Evolutionary conservation across 768 basidiomycete species (phyloP).

Genomic region (Gymnopilus junonius): DNA sequence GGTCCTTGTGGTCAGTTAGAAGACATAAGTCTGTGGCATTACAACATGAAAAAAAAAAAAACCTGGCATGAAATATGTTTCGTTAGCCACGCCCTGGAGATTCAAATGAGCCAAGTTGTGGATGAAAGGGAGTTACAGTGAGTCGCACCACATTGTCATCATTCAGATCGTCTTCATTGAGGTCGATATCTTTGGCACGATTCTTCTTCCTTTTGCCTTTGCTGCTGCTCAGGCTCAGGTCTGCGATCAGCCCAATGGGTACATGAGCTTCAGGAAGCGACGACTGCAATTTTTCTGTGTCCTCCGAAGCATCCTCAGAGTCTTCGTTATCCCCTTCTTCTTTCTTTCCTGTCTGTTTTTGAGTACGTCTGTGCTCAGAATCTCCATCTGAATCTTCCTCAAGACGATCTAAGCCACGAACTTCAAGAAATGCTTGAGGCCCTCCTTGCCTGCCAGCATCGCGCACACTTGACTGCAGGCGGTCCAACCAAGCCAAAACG

Average conservation of each 20-base stretch:
- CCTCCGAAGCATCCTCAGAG: conserved; percentile 39
- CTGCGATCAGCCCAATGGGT: conserved; percentile 77
- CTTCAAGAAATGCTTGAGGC: conserved; percentile 48
- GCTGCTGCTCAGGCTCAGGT: conserved; percentile 64
- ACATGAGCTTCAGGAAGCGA: conserved; percentile 72
- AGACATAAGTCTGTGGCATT: not conserved
- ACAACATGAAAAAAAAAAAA: conserved; percentile 14
- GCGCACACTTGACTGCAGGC: conserved; percentile 63
- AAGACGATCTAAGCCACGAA: conserved; percentile 34
- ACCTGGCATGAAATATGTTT: conserved; percentile 82
- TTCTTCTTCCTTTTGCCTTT: conserved; percentile 46
- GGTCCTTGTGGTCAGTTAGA: conserved; percentile 50
- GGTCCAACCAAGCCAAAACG: conserved; percentile 78
- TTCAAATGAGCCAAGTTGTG: conserved; percentile 10
- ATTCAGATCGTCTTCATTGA: conserved; percentile 49
- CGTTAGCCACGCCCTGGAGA: conserved; percentile 77
- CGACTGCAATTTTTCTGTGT: conserved; percentile 49
- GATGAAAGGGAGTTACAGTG: conserved; percentile 3
- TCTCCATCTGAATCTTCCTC: conserved; percentile 50
- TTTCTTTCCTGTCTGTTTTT: conserved; percentile 20
- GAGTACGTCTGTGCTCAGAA: conserved; percentile 32
- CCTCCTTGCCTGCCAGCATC: conserved; percentile 48
- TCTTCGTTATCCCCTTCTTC: conserved; percentile 29
- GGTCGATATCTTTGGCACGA: conserved; percentile 35
- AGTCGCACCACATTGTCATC: conserved; percentile 68